Evolutionary conservation across 768 basidiomycete genomes (phyloP), one percentile per base, ranked within the genome.

Genomic region (Russula emetica): DNA sequence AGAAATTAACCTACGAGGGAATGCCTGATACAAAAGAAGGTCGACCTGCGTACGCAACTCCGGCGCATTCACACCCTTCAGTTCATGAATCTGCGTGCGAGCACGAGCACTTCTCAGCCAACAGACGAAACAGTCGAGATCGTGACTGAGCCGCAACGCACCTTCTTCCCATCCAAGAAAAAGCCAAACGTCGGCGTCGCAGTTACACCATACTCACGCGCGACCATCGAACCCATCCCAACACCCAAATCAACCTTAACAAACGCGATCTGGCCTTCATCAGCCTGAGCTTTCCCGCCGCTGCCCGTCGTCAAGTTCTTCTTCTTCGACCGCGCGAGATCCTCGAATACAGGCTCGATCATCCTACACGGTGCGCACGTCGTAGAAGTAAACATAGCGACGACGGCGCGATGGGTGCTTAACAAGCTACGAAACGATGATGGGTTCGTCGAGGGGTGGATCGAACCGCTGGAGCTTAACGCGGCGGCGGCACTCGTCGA

Each of bases 121-220:
- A 11, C 11, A 30, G 20, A 30, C 5, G 26, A 24, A 60, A 38
- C 32, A 32, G 16, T 5, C 3, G 1, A 49, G 38, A 13, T 9
- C n/a, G 10, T 24, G 18, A 32, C 42, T 1, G 4, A 13, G 38
- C 14, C 54, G 52, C 2, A 63, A 63, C 75, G 51, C 47, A 88
- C 89, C 84, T 89, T 85, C 56, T 81, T 78, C 1, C 87, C 91
- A 63, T 90, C 80, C 64, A 86, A 73, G 77, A 93, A 98, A 76
- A 97, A 94, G 45, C 90, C 76, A 70, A 98, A 96, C 0, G 92
- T 94, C 6, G 94, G 95, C 2, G 92, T 96, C 20, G 82, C 93
- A 18, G 80, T 74, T 1, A 97, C 83, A 16, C 82, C 78, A 76
- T 82, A 89, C 72, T 85, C 78, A 1, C 73, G 64, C 0, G 87